Conservation (phyloP, 208 protist genomes). For the Vickermania ingenoplastis region DNA sequence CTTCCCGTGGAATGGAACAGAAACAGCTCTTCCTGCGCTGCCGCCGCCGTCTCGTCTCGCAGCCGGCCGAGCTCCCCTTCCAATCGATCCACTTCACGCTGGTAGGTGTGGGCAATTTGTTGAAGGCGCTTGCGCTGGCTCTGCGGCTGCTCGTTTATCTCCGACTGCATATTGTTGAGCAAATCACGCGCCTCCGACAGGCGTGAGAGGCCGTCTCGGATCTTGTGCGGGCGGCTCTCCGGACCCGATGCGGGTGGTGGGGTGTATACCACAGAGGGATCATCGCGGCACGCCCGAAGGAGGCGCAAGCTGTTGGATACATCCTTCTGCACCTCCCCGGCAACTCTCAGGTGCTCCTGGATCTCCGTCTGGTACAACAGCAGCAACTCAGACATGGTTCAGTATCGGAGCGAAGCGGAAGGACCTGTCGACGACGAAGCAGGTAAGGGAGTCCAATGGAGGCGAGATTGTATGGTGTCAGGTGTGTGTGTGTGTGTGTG, state of each 20-base stretch:
- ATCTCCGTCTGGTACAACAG: slow-evolving; percentile 61
- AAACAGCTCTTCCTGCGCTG: slow-evolving; percentile 46
- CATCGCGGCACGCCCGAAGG: slow-evolving; percentile 11
- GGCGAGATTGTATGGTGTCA: no score
- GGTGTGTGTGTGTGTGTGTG: no score
- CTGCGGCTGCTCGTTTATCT: slow-evolving; percentile 31
- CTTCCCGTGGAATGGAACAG: slow-evolving; percentile 13
- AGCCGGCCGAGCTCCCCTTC: slow-evolving; percentile 29
- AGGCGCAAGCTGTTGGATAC: slow-evolving; percentile 16
- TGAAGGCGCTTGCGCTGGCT: slow-evolving; percentile 15
- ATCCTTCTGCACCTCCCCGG: slow-evolving; percentile 10
- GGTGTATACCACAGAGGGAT: slow-evolving; percentile 25
- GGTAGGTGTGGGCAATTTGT: slow-evolving; percentile 25
- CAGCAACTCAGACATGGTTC: slow-evolving; percentile 42
- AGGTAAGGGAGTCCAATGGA: no score
- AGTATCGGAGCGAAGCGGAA: background rate
- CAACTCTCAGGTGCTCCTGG: slow-evolving; percentile 24
- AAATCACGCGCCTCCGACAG: slow-evolving; percentile 39
- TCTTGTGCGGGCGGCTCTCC: slow-evolving; percentile 27
- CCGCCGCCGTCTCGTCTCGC: slow-evolving; percentile 28
- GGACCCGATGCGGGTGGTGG: slow-evolving; percentile 38
- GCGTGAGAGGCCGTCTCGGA: slow-evolving; percentile 31
- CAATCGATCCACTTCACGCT: slow-evolving; percentile 13
- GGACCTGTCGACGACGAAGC: no score
- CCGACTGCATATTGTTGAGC: slow-evolving; percentile 64